Evolutionary conservation across 192 early-diverging fungal genomes (phyloP), one percentile per base, ranked within the genome.

Genomic region (Rhizoclosmatium globosum): DNA sequence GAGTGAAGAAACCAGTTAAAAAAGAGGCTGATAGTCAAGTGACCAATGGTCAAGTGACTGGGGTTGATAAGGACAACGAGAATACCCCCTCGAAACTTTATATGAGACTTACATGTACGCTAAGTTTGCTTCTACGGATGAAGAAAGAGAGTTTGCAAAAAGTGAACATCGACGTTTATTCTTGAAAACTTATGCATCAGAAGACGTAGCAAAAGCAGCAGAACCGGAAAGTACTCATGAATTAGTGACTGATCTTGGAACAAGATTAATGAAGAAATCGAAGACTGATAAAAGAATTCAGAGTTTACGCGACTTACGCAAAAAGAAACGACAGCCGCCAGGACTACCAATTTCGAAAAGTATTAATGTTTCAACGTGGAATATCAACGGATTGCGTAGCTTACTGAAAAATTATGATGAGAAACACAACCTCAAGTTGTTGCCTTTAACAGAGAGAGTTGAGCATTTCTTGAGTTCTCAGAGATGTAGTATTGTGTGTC

Each of bases 301-400:
- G 68, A 11, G 39, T 23, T 6, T 47, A 4, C 31, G 9, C 11
- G 43, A n/a, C 62, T 23, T 31, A 6, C 39, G 39, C 6, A 31
- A n/a, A 9, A 23, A 41, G 9, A 11, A 7, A 6, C 7, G 23
- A 64, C 39, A 23, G 39, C 23, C 62, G 6, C 21, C n/a, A 7
- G 21, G 7, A 15, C 23, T 31, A n/a, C 9, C n/a, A 9, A 23
- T 7, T 15, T 23, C 7, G 62, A 64, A 23, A 6, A 31, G 21
- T 64, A 9, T 69, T 44, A 45, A 39, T 19, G 11, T 69, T 13
- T 45, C 46, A 11, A 69, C 31, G 31, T 69, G 68, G 68, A 69
- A 69, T 44, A 44, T 69, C 19, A 47, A 69, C 45, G 31, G 41
- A 41, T 47, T 69, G 9, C 53, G 53, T 3, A 23, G 23, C 68